Evolutionary conservation across 192 early-diverging fungal genomes (phyloP).

Genomic region (Lunasporangiospora selenospora): DNA sequence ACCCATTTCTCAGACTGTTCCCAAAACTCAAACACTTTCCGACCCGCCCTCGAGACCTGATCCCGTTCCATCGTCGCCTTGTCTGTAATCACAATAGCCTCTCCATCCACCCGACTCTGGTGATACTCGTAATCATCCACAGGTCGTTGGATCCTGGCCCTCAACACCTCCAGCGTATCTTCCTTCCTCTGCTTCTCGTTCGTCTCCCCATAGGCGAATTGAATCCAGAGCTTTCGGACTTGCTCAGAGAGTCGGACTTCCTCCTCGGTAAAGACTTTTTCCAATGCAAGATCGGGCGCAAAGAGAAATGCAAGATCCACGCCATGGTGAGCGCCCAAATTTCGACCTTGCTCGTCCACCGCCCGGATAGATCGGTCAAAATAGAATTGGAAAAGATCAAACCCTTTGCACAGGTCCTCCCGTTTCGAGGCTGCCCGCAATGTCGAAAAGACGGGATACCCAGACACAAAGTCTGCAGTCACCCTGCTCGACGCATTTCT

Average conservation of each 20-base stretch:
- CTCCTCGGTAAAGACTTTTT: conserved; percentile 13
- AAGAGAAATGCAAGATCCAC: conserved; percentile 34
- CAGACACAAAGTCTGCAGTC: background rate
- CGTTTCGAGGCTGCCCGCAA: conserved; percentile 27
- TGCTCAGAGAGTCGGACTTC: conserved; percentile 4
- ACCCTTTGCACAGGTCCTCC: conserved; percentile 4
- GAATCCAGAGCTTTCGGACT: conserved; percentile 29
- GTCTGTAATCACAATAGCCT: conserved; percentile 10
- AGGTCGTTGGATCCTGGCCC: conserved; percentile 4
- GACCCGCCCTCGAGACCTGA: background rate
- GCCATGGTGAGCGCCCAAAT: conserved; percentile 28
- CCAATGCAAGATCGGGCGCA: conserved; percentile 12
- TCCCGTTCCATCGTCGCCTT: background rate
- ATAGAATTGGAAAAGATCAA: conserved; percentile 18
- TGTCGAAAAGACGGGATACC: conserved; percentile 5
- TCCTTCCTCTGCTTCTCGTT: background rate
- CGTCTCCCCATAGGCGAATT: conserved; percentile 17
- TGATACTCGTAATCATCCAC: conserved; percentile 16
- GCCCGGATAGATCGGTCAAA: conserved; percentile 22
- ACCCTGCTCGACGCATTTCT: background rate
- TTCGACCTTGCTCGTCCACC: conserved; percentile 5
- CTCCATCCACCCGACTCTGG: conserved; percentile 6
- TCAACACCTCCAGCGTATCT: background rate
- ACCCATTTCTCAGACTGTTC: conserved; percentile 17
- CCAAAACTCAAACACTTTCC: conserved; percentile 10